A percentile compares a stretch with the other conserved stretches of the same genome.
These are phyloP conservation scores for Tetrastigma voinierianum DNA, from an alignment of 164 flowering plant species.

Conservation along the genomic window DNA sequence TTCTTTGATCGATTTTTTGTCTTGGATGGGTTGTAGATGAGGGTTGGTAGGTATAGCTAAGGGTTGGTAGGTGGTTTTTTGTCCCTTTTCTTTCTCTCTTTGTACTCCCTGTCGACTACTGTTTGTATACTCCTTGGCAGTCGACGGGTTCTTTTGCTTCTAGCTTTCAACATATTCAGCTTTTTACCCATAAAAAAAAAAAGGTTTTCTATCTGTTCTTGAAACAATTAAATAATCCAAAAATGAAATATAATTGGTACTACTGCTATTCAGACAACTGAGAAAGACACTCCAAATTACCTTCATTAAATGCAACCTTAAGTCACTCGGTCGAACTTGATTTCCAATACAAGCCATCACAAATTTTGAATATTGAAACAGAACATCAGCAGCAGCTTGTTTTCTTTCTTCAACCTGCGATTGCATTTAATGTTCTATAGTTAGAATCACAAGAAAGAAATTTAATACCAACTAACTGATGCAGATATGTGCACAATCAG, in stretches of 20 bases:
- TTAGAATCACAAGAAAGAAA: neutral
- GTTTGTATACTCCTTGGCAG: too few species aligned
- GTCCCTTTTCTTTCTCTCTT: too few species aligned
- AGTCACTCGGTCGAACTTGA: constrained; percentile 75
- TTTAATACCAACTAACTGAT: neutral
- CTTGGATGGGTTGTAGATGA: too few species aligned
- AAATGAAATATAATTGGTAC: neutral
- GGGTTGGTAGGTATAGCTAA: too few species aligned
- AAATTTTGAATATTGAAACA: constrained; percentile 75
- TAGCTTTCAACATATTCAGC: too few species aligned
- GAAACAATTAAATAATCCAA: neutral
- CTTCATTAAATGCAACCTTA: constrained; percentile 97
- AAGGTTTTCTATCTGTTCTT: too few species aligned
- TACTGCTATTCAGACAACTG: neutral
- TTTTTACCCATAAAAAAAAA: too few species aligned
- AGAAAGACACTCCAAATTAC: constrained; percentile 27
- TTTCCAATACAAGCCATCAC: constrained; percentile 87
- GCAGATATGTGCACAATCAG: neutral
- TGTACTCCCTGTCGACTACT: too few species aligned
- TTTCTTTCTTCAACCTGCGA: constrained; percentile 74
- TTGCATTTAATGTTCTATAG: neutral
- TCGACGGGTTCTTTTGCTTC: too few species aligned
- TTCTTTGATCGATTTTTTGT: too few species aligned
- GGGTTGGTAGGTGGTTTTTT: too few species aligned
- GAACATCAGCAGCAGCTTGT: constrained; percentile 94